Evolutionary conservation across 2,329 filamentous ascomycete species (phyloP), one percentile per base, ranked within the genome.

Genomic region (Neonectria punicea): DNA sequence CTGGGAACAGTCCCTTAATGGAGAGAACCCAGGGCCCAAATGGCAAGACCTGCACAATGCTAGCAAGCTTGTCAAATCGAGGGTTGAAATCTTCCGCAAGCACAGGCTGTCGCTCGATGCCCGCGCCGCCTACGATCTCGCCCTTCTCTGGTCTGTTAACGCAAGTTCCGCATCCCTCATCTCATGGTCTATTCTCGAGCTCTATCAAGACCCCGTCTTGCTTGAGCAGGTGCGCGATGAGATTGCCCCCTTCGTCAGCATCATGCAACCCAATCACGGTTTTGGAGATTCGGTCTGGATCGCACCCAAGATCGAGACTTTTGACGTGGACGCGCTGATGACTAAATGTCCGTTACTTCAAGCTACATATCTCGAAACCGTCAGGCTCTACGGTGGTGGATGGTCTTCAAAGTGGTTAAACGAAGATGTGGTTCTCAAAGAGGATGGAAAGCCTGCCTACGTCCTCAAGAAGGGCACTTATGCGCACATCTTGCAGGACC

Each of bases 111-210:
- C 78, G 1, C 65, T 77, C 1, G 67, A 76, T 11, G 75, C 75
- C 2, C 75, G 80, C 2, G 78, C 80, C 4, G 69, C 75, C 1
- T 74, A 71, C 50, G 80, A 82, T 30, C 63, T 82, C 11, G 77
- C 68, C 3, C 72, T 79, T 55, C 74, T 77, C 16, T 84, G 76
- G 81, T 77, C 72, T 22, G 72, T 81, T 32, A 80, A 80, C 54
- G 75, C 78, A 25, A 81, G 80, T 59, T 75, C 80, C 2, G 77
- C 80, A 34, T 74, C 76, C 1, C 72, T 82, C 32, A 73, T 78
- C 4, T 75, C 76, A 6, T 84, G 82, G 82, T 75, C 82, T 67
- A 68, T 84, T 1, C 78, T 79, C 57, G 79, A 83, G 54, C 71
- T 83, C 10, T 78, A 77, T 61, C 75, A 77, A 10, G 80, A 83